These are phyloP conservation scores for Trichosporon sp. DNA, from an alignment of 1,284 basidiomycete species.

Conservation along the genomic window DNA sequence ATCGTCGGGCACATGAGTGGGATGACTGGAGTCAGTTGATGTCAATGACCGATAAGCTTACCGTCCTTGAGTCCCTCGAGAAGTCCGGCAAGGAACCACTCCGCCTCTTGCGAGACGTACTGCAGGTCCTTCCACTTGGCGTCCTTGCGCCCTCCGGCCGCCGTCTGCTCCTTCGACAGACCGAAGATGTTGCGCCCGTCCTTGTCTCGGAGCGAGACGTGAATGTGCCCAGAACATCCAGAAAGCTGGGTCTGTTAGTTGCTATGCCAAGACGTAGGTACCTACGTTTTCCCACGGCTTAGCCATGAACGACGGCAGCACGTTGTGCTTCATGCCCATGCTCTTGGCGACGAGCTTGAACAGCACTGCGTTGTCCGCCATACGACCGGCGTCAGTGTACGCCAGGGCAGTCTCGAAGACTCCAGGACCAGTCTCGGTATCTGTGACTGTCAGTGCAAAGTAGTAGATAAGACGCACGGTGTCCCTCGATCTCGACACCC, in stretches of 20 bases:
- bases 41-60: constrained; percentile 45
- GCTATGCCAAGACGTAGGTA: constrained; percentile 15
- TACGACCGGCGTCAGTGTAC: constrained; percentile 74
- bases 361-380: constrained; percentile 90
- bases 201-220: constrained; percentile 74
- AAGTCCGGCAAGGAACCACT: constrained; percentile 88
- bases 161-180: constrained; percentile 54
- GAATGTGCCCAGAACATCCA: constrained; percentile 87
- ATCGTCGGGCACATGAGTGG: constrained; percentile 76
- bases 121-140: constrained; percentile 76
- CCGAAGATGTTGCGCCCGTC: constrained; percentile 77
- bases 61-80: constrained; percentile 83
- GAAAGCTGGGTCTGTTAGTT: constrained; percentile 60
- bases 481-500: constrained; percentile 79
- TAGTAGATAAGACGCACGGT: constrained; percentile 60
- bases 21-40: constrained; percentile 34
- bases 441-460: constrained; percentile 49
- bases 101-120: constrained; percentile 76
- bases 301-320: constrained; percentile 96
- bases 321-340: constrained; percentile 78
- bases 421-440: constrained; percentile 89
- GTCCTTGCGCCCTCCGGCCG: constrained; percentile 60
- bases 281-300: constrained; percentile 87
- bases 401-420: constrained; percentile 92
- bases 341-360: constrained; percentile 94